Base-by-base conservation (phyloP, 2,329 filamentous ascomycete genomes). In the Mariannaea sp. region DNA sequence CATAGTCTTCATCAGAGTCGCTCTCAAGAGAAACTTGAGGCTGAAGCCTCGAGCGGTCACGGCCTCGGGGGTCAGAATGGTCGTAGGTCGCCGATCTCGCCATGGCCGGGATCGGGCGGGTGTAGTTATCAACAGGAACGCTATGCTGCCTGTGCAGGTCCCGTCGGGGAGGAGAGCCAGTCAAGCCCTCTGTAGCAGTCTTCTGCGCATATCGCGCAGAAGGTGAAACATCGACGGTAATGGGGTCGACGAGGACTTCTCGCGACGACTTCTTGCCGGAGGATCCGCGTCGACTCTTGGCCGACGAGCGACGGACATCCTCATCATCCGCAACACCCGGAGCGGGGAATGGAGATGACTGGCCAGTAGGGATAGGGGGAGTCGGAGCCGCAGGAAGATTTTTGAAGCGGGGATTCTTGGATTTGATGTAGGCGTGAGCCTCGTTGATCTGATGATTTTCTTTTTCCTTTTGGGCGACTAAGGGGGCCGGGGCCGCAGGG, bases 11-110 rank as follows among this genome's bases (percentile, higher is more conserved):
- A 10, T 74, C 71, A 0, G 65, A 68, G 5, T 75, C 73, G 3
- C 57, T 66, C 4, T 73, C 68, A 3, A 69, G 69, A 8, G 65
- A 60, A 12, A 68, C 63, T 53, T 76, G 74, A 5, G 73, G 24
- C 7, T 74, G 69, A 59, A 69, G 59, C 38, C 69, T 70, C 9
- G 71, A 73, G 13, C 74, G 73, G 24, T 64, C 64, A 20, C 74
- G 74, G 7, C 74, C 74, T 5, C 73, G 72, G 5, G 60, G 55
- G 38, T 67, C 67, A 0, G 32, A 53, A 10, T 55, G 60, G 30
- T 64, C 65, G 43, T 66, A 75, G 0, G 73, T 76, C 42, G 73
- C 60, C 2, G 74, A 54, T 32, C 74, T 65, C 8, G 62, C 32
- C 3, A 72, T 59, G 4, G 50, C 55, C 3, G 71, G 70, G 1